Evolutionary conservation across 2,329 filamentous ascomycete species (phyloP).

Genomic region (Aureobasidium leucospermi): DNA sequence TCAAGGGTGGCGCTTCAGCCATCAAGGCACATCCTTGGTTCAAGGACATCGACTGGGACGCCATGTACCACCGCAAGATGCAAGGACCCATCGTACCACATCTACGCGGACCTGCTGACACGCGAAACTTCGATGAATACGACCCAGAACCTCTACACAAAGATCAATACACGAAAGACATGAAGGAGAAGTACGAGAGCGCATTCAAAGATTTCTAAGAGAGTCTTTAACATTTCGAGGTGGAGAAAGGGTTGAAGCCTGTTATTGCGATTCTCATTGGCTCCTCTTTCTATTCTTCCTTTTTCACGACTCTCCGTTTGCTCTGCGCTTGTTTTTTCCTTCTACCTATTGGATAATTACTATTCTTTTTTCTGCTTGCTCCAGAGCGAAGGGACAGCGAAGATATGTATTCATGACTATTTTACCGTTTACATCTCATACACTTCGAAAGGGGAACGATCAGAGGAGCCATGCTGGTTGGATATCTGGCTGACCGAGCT

Average conservation of each 20-base stretch:
- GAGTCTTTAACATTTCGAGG: neutral
- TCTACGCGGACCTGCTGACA: conserved; percentile 63
- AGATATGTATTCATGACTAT: neutral
- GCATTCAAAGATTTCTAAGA: conserved; percentile 64
- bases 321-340: neutral
- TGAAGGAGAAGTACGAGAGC: conserved; percentile 61
- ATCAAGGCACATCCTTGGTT: conserved; percentile 77
- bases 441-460: neutral
- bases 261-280: neutral
- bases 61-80: conserved; percentile 55
- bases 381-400: neutral
- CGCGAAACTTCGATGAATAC: conserved; percentile 75
- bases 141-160: conserved; percentile 64
- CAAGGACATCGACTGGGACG: conserved; percentile 64
- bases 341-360: neutral
- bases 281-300: neutral
- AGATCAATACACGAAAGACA: conserved; percentile 61
- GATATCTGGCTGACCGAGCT: neutral
- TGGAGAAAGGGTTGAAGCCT: neutral
- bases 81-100: conserved; percentile 70
- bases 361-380: neutral
- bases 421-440: neutral
- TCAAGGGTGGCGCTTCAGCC: conserved; percentile 61
- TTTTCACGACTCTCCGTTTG: neutral
- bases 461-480: neutral